These are phyloP conservation scores for Spathaspora girioi DNA, from an alignment of 805 yeast genomes.

Conservation along the genomic window DNA sequence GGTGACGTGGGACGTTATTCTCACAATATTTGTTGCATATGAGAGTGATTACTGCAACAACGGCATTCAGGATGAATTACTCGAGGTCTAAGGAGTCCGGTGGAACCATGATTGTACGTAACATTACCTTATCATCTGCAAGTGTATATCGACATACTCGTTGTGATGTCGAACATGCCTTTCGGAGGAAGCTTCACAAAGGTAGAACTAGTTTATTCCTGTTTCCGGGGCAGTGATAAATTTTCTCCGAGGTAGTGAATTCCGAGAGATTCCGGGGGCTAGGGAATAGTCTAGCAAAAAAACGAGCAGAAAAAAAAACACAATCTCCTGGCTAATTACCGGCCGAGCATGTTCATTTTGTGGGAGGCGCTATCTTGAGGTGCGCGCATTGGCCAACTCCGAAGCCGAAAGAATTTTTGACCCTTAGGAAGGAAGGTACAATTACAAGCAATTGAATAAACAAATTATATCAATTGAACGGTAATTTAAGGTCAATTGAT, in stretches of 20 bases:
- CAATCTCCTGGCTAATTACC: background rate
- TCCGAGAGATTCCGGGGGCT: background rate
- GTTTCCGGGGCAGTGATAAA: background rate
- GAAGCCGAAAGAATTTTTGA: background rate
- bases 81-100: too few relatives aligned
- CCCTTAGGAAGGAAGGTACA: background rate
- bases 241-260: background rate
- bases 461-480: background rate
- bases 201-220: too few relatives aligned
- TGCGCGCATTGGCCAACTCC: constrained; percentile 1
- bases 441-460: background rate
- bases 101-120: too few relatives aligned
- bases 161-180: too few relatives aligned
- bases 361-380: background rate
- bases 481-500: background rate
- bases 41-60: too few relatives aligned
- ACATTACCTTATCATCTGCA: too few relatives aligned
- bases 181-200: background rate
- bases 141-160: too few relatives aligned
- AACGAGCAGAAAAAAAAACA: background rate
- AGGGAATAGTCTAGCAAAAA: background rate
- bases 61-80: too few relatives aligned
- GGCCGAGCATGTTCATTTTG: background rate
- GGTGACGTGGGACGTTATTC: too few relatives aligned
- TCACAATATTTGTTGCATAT: too few relatives aligned